Evolutionary conservation across 805 yeast genomes (phyloP), one percentile per base, ranked within the genome.

Genomic region (Kodamaea hsintzibuensis): DNA sequence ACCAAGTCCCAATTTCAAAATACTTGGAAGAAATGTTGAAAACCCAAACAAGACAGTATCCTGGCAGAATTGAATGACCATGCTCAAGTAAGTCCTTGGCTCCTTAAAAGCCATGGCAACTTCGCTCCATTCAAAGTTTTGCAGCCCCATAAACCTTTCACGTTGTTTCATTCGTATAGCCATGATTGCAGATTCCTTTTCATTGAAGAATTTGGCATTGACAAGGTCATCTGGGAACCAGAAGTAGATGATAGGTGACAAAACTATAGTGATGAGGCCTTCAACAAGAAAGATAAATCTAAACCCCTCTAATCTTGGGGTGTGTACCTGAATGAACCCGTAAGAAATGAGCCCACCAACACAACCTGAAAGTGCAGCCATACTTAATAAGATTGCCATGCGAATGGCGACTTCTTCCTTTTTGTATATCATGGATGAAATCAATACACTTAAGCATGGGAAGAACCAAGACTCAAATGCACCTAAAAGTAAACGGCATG

Each of bases 341-440:
- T 71, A 76, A 0, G 79, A 76, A 27, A 81, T 71, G 19, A 80
- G 65, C n/a, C 87, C 86, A 50, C 84, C 83, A 63, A 83, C 80
- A 1, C 83, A 82, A 43, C 82, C 79, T 7, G 85, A 78, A 40
- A 82, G 62, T 54, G 82, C 79, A 8, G 86, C 80, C 27, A 82
- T 78, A 35, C 79, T 71, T 61, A 81, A 81, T 45, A 82, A 73
- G 52, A 75, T 48, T 12, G 61, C 57, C 54, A 64, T 57, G 46
- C 69, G 55, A 30, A 50, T 49, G n/a, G 58, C 66, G 30, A 51
- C 55, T 50, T 65, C 60, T 19, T 55, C 50, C 7, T 51, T 45
- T 38, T 51, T 60, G 52, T 57, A 65, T 39, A 60, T 49, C 33
- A 54, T 53, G 2, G 63, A 70, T 1, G 82, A 76, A 18, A 81